These are phyloP conservation scores for Amaranthus cruentus DNA, from an alignment of 148 eudicot genomes.

Conservation along the genomic window DNA sequence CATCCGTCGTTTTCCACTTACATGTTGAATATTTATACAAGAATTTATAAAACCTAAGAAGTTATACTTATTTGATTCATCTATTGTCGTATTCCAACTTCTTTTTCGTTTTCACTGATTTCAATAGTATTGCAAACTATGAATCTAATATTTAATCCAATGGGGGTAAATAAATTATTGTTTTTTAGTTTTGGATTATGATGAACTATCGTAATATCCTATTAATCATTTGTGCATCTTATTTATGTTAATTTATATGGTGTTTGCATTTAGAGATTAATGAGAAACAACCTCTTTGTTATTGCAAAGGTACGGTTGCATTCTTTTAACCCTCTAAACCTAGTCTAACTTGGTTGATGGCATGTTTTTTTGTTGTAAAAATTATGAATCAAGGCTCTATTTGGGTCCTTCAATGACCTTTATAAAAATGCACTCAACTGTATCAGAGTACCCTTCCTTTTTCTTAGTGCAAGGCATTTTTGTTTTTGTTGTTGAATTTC, in stretches of 20 bases:
- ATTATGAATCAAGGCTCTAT: neutral
- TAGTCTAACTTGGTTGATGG: too few species aligned
- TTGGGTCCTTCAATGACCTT: neutral
- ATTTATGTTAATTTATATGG: too few species aligned
- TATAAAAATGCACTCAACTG: constrained; percentile 4
- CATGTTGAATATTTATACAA: neutral
- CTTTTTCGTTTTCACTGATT: neutral
- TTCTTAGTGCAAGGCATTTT: neutral
- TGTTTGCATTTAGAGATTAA: too few species aligned
- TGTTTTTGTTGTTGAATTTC: neutral
- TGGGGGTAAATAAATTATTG: too few species aligned
- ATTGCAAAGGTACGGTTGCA: too few species aligned
- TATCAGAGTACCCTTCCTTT: neutral
- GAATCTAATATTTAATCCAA: neutral
- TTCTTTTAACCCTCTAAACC: too few species aligned
- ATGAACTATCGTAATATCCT: too few species aligned
- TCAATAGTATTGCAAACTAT: neutral
- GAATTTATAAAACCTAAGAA: neutral
- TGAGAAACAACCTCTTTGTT: too few species aligned
- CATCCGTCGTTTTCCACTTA: neutral
- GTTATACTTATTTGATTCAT: neutral
- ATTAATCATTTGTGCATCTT: too few species aligned
- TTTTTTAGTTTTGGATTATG: too few species aligned
- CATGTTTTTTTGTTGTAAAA: too few species aligned
- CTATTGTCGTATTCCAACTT: neutral